Evolutionary conservation across 1,284 basidiomycete species (phyloP), one percentile per base, ranked within the genome.

Genomic region (Pterulicium gracile): DNA sequence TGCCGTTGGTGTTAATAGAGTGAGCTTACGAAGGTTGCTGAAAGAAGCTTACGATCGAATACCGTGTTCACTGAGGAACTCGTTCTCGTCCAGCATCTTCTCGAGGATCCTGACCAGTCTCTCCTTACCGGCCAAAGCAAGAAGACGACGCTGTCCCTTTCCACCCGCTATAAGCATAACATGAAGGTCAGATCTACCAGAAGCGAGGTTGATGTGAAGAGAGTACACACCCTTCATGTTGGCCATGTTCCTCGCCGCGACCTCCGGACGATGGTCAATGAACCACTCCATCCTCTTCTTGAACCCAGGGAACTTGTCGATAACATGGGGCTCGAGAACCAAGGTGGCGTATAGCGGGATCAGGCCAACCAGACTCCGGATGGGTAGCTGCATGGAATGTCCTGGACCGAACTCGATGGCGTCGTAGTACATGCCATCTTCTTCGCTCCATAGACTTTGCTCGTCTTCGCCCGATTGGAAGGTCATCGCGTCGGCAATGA

Each of bases 271-370:
- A 65, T 98, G 90, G 58, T 96, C 82, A 49, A 98, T 79, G 69
- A 98, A 98, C 95, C 95, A 98, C 55, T 98, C 89, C 79, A 98
- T 81, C 42, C 95, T 80, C 67, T 97, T 97, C 70, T 90, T 97
- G 74, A 98, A 98, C 3, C 93, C 92, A 10, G 93, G 93, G 71
- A 98, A 88, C 24, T 86, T 78, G 59, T 91, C 91, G 56, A 98
- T 77, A 13, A 84, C 79, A 5, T 79, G 69, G 1, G 95, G 94
- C 62, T 98, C 95, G 34, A 98, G 73, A 1, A 95, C 93, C 35
- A 97, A 70, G 0, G 93, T 97, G 2, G 88, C 94, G 62, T 95
- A 98, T 18, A 98, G 75, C 3, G 95, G 95, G 53, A 98, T 97
- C 48, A 98, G 74, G 19, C 95, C 94, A 51, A 98, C 93, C 53